Evolutionary conservation across 2,329 filamentous ascomycete species (phyloP).

Genomic region (Xylariaceae sp.): DNA sequence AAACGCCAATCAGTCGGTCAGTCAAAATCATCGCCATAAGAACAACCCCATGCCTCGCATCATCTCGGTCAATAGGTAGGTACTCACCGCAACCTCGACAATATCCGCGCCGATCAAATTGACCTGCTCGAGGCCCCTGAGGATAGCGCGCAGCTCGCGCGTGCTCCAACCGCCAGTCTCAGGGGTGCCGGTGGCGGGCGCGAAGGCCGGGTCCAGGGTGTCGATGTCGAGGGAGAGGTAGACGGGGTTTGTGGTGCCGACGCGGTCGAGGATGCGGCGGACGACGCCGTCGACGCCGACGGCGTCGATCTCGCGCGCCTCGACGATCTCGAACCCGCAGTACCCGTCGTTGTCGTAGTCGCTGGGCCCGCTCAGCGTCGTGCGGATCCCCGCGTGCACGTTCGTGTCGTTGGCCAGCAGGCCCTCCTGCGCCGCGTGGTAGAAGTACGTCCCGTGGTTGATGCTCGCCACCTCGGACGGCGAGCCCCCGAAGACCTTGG

Average conservation of each 20-base stretch:
- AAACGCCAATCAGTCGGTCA: not conserved
- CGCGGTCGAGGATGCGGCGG: slow-evolving; percentile 73
- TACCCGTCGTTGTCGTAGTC: slow-evolving; percentile 88
- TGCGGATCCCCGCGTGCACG: slow-evolving; percentile 86
- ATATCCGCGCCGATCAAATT: slow-evolving; percentile 73
- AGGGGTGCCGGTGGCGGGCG: slow-evolving; percentile 73
- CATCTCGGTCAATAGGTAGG: not conserved
- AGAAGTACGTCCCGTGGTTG: slow-evolving; percentile 91
- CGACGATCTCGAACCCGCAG: slow-evolving; percentile 81
- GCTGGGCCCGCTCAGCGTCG: slow-evolving; percentile 74
- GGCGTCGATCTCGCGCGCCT: slow-evolving; percentile 62
- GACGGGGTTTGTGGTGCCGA: slow-evolving; percentile 74
- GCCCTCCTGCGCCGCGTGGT: slow-evolving; percentile 77
- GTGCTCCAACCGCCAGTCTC: slow-evolving; percentile 79
- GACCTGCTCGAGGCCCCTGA: slow-evolving; percentile 68
- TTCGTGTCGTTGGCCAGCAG: slow-evolving; percentile 80
- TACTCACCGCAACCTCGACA: slow-evolving; percentile 66
- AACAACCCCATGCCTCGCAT: no score
- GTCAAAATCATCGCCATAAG: not conserved
- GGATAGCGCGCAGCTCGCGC: slow-evolving; percentile 70
- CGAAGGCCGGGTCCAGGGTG: slow-evolving; percentile 82
- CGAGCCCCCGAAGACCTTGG: slow-evolving; percentile 84
- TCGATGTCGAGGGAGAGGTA: slow-evolving; percentile 89
- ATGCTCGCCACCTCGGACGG: slow-evolving; percentile 75
- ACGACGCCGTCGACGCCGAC: slow-evolving; percentile 71